Percentiles rank a stretch among this genome's conserved stretches.
phyloP scores from a whole-genome alignment of 1,284 basidiomycete species.

The Termitomyces sp. region DNA sequence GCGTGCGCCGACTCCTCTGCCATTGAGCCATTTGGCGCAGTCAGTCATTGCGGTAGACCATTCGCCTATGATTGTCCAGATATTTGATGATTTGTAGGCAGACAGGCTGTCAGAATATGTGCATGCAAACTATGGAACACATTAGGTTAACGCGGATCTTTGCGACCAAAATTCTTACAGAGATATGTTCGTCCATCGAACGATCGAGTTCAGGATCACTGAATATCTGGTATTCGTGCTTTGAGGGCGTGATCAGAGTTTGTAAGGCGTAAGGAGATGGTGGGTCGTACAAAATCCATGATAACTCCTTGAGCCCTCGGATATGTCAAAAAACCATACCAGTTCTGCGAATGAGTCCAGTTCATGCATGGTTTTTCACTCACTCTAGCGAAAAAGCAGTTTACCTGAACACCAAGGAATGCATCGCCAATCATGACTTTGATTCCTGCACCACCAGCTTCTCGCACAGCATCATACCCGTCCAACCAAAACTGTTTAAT shows the following conservation, averaged over 20 bases:
- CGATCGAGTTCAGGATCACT: slow-evolving; percentile 53
- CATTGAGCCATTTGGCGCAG: slow-evolving; percentile 76
- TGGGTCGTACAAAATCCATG: slow-evolving; percentile 52
- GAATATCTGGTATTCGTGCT: slow-evolving; percentile 83
- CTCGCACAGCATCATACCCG: slow-evolving; percentile 52
- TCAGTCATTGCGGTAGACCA: slow-evolving; percentile 80
- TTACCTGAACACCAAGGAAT: slow-evolving; percentile 57
- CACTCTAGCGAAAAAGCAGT: slow-evolving; percentile 8
- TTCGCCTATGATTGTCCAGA: slow-evolving; percentile 68
- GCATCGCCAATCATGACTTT: slow-evolving; percentile 72
- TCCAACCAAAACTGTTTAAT: slow-evolving; percentile 51
- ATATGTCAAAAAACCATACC: slow-evolving; percentile 56
- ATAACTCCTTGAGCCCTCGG: slow-evolving; percentile 49
- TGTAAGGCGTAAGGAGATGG: slow-evolving; percentile 6
- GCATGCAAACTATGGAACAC: slow-evolving; percentile 38
- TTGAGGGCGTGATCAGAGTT: not conserved
- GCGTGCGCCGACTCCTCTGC: slow-evolving; percentile 63
- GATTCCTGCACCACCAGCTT: slow-evolving; percentile 39
- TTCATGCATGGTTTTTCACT: not conserved
- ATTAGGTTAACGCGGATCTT: not conserved
- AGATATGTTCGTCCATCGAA: slow-evolving; percentile 52
- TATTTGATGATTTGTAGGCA: slow-evolving; percentile 42
- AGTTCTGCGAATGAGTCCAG: slow-evolving; percentile 41
- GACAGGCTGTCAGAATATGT: slow-evolving; percentile 33
- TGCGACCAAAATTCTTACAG: slow-evolving; percentile 32